Conservation (phyloP, 2,329 filamentous ascomycete species). For the Colletotrichum shisoi region DNA sequence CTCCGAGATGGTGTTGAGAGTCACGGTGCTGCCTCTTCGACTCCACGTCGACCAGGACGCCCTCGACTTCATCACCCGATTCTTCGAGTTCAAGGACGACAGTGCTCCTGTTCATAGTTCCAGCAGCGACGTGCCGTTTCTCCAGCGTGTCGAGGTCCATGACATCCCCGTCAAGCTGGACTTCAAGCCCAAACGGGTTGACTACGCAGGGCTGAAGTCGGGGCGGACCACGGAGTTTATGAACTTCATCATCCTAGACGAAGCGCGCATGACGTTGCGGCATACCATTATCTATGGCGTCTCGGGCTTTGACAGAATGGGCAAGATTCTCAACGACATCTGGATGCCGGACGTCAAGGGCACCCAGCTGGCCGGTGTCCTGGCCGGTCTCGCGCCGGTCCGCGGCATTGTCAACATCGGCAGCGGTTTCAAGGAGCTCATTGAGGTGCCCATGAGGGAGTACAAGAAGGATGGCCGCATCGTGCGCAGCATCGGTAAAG, state of each 20-base stretch:
- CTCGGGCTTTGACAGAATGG: conserved; percentile 86
- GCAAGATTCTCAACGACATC: conserved; percentile 89
- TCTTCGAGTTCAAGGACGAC: conserved; percentile 97
- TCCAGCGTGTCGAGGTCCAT: conserved; percentile 88
- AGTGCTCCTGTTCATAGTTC: conserved; percentile 61
- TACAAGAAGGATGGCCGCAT: conserved; percentile 94
- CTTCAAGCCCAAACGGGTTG: conserved; percentile 98
- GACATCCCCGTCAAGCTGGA: conserved; percentile 84
- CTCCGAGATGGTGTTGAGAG: conserved; percentile 85
- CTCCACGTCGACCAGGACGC: conserved; percentile 98
- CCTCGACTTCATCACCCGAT: conserved; percentile 93
- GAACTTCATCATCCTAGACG: conserved; percentile 95
- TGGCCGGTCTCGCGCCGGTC: conserved; percentile 89
- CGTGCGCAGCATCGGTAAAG: conserved; percentile 90
- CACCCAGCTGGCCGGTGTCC: conserved; percentile 86
- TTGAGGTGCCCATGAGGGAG: conserved; percentile 89
- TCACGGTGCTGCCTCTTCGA: conserved; percentile 80
- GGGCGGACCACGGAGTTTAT: conserved; percentile 97
- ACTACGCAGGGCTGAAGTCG: conserved; percentile 90
- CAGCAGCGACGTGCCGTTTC: conserved; percentile 79
- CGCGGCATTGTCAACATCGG: conserved; percentile 90
- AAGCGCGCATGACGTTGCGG: conserved; percentile 82
- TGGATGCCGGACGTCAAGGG: conserved; percentile 94
- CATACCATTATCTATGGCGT: conserved; percentile 94
- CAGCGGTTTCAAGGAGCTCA: conserved; percentile 82